Conservation (phyloP, 106 monocot genomes). For the Cymbidium sinense region DNA sequence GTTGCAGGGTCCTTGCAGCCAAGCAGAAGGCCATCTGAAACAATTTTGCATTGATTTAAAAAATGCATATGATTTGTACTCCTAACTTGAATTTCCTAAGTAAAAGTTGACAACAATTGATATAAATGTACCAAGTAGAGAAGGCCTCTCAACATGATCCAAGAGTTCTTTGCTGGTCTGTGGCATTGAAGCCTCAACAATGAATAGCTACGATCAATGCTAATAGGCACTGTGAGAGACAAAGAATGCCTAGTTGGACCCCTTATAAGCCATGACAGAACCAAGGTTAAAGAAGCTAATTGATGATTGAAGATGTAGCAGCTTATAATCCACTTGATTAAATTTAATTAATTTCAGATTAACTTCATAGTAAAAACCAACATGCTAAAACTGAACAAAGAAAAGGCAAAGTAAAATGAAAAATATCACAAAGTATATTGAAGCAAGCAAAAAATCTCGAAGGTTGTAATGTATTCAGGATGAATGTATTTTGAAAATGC, state of each 20-base stretch:
- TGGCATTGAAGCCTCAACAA: neutral
- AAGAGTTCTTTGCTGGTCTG: constrained; percentile 8
- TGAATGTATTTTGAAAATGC: too few relatives aligned
- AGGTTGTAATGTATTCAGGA: too few relatives aligned
- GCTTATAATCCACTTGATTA: neutral
- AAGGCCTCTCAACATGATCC: constrained; percentile 3
- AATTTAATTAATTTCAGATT: neutral
- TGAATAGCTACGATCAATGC: neutral
- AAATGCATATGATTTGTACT: neutral
- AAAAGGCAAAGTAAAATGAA: too few relatives aligned
- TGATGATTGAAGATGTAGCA: neutral
- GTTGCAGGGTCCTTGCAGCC: neutral
- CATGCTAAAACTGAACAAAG: too few relatives aligned
- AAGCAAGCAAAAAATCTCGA: too few relatives aligned
- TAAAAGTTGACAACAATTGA: neutral
- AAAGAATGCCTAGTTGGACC: neutral
- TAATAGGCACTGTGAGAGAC: neutral
- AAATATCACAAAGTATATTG: too few relatives aligned
- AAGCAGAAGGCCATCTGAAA: constrained; percentile 2
- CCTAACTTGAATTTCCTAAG: neutral
- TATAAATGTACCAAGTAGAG: constrained; percentile 3
- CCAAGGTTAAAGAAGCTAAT: neutral
- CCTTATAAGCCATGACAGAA: neutral
- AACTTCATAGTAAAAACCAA: too few relatives aligned
- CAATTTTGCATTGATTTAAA: neutral